Conservation (phyloP, 2,329 filamentous ascomycete genomes). For the Clarireedia hainanense region DNA sequence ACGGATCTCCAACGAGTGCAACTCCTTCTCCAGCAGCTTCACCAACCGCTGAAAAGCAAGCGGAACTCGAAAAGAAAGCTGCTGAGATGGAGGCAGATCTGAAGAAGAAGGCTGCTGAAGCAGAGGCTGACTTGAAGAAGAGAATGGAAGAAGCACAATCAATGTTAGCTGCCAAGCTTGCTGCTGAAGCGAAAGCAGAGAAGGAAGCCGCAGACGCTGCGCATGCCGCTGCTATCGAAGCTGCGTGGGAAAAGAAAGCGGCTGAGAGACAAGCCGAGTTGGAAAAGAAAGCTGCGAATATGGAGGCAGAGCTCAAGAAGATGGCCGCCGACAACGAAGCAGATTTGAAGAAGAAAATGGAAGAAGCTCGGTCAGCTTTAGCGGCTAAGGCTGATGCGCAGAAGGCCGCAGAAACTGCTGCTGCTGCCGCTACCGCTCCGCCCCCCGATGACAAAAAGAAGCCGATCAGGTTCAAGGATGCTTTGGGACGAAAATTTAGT, state of each 20-base stretch:
- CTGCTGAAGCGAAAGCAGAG: conserved; percentile 12
- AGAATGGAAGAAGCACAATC: conserved; percentile 16
- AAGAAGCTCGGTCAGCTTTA: conserved; percentile 5
- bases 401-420: conserved; percentile 24
- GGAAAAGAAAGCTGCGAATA: conserved; percentile 31
- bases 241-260: conserved; percentile 16
- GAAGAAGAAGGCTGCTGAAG: too few relatives aligned
- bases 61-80: too few relatives aligned
- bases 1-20: neutral
- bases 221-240: conserved; percentile 7
- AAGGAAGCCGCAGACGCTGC: conserved; percentile 13
- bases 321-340: conserved; percentile 24
- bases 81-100: too few relatives aligned
- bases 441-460: conserved; percentile 36
- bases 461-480: conserved; percentile 86
- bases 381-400: neutral
- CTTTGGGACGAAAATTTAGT: conserved; percentile 82
- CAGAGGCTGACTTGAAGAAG: conserved; percentile 10
- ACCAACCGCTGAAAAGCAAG: too few relatives aligned
- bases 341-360: conserved; percentile 9
- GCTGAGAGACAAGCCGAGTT: conserved; percentile 15
- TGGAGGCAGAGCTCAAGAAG: conserved; percentile 29
- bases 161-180: neutral
- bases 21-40: neutral
- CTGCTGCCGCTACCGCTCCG: conserved; percentile 33